Base-by-base conservation (phyloP, 2,329 filamentous ascomycete genomes). In the Phyllosticta ampelicida region DNA sequence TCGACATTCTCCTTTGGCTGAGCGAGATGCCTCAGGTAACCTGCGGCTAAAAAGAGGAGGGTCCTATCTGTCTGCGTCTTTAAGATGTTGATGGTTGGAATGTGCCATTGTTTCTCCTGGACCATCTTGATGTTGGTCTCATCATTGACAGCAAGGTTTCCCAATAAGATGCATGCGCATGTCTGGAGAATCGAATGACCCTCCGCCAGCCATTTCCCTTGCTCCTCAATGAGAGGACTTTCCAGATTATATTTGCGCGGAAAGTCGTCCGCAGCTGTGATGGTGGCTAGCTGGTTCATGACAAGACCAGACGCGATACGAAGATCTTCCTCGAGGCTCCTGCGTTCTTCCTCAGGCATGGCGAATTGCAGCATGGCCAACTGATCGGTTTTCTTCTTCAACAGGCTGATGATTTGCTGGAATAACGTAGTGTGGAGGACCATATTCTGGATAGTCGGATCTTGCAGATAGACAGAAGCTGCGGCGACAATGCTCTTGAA, bases 61-160 rank as follows among this genome's bases (percentile, higher is more conserved):
- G 71, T 67, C 3, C 67, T 63, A 28, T 70, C 67, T 16, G 64
- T 62, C 9, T 64, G 64, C 8, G 30, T 28, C 9, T 8, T n/a
- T 1, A 73, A 62, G 10, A 72, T 66, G 2, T 56, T 52, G 48
- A 66, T 63, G n/a, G 71, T 60, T 9, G 66, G 62, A 23, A 66
- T 23, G 56, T 72, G 69, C 21, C 71, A 52, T 19, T 64, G 61
- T 63, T 66, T 64, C 9, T 67, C 66, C 56, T 68, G 63, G 36
- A 72, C 70, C 68, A 73, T 70, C 16, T 67, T 61, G 16, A 66
- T 68, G 54, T 66, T 71, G 2, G 65, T 63, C 53, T 66, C 59
- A 50, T 73, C 70, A 2, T 69, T 69, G 56, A 70, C 70, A 5
- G 70, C 70, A 26, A 72, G 58, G 50, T 73, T 73, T 3, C 70